Percentiles rank a stretch among this genome's conserved stretches.
These are phyloP conservation scores for Chlamydomonas sphaeroides DNA, from an alignment of 139 green algal genomes.

Conservation along the genomic window DNA sequence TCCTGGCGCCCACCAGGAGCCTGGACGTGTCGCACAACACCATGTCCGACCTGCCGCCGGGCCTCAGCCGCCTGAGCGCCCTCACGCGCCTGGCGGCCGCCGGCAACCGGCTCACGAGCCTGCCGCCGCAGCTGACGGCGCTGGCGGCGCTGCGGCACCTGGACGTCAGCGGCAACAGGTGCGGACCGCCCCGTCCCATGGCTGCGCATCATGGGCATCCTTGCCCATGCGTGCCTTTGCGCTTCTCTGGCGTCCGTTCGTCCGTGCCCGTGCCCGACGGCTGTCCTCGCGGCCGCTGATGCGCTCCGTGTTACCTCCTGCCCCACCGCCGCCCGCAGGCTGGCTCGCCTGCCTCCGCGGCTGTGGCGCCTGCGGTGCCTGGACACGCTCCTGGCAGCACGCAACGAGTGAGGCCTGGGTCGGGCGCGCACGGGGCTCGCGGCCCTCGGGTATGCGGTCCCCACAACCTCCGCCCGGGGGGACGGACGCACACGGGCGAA, in stretches of 20 bases:
- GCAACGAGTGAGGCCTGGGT: background rate
- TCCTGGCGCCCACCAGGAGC: background rate
- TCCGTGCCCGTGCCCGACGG: no score
- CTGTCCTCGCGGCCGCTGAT: no score
- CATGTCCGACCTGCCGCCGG: background rate
- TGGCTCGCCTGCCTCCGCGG: background rate
- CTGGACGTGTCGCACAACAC: background rate
- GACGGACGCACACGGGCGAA: no score
- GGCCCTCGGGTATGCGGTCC: no score
- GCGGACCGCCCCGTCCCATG: background rate
- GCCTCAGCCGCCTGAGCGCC: background rate
- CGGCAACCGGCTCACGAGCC: background rate
- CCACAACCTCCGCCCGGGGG: no score
- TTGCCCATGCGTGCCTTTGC: no score
- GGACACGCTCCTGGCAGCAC: background rate
- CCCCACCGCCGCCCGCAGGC: background rate
- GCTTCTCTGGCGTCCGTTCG: no score
- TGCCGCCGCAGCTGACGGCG: background rate
- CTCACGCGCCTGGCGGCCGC: slow-evolving; percentile 7
- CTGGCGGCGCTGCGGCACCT: background rate
- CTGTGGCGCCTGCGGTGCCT: background rate
- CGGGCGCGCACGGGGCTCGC: no score
- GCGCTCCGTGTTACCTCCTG: no score
- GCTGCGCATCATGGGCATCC: no score
- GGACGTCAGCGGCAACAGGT: slow-evolving; percentile 19